A percentile compares a stretch with the other conserved stretches of the same genome.
These are phyloP conservation scores for Cordyceps tenuipes DNA, from an alignment of 2,329 filamentous ascomycete species.

Conservation along the genomic window DNA sequence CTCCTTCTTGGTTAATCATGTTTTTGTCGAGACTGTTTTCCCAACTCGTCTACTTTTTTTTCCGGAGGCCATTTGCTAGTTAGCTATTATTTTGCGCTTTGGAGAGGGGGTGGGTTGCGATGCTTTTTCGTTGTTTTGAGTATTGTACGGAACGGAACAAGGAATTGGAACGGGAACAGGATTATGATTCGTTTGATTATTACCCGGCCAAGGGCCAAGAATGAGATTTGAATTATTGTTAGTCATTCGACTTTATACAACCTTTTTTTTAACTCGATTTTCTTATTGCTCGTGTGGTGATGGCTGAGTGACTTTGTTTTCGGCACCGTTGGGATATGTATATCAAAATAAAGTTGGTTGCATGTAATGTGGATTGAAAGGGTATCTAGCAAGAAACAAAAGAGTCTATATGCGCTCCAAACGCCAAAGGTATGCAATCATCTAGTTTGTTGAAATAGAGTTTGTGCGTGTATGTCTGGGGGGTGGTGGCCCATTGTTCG, in stretches of 20 bases:
- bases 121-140: not conserved
- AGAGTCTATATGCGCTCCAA: slow-evolving; percentile 2
- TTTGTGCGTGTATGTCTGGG: not conserved
- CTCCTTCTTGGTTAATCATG: slow-evolving; percentile 16
- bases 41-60: slow-evolving; percentile 14
- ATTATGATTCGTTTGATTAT: slow-evolving; percentile 9
- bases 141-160: slow-evolving; percentile 4
- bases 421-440: slow-evolving; percentile 2
- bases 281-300: not conserved
- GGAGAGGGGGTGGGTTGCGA: not conserved
- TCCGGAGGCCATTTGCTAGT: slow-evolving; percentile 4
- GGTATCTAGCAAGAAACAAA: slow-evolving; percentile 1
- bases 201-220: slow-evolving; percentile 2
- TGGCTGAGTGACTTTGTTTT: not conserved
- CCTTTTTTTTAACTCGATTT: not conserved
- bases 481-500: not conserved
- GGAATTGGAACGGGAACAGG: slow-evolving; percentile 1
- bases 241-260: not conserved
- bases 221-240: not conserved
- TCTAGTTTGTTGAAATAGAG: slow-evolving; percentile 4
- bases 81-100: slow-evolving; percentile 11
- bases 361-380: not conserved
- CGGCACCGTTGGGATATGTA: not conserved
- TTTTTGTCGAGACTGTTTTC: slow-evolving; percentile 2
- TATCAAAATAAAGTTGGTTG: too few relatives aligned